Evolutionary conservation across 176 grass and related monocot genomes (phyloP).

Genomic region (Triticum urartu): DNA sequence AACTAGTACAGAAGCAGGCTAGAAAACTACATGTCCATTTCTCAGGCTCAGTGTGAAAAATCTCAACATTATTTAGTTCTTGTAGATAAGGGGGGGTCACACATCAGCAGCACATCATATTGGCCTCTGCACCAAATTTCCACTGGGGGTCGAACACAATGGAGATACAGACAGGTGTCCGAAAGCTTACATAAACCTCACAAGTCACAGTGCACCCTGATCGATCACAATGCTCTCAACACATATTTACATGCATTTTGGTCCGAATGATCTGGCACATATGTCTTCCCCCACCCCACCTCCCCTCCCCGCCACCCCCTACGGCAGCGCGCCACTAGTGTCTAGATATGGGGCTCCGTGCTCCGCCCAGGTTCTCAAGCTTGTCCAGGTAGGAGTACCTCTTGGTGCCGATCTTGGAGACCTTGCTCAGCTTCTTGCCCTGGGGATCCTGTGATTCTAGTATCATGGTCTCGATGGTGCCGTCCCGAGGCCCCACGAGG

Average conservation of each 20-base stretch:
- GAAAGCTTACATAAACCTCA: conserved; percentile 25
- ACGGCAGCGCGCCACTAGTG: conserved; percentile 26
- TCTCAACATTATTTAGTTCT: not conserved
- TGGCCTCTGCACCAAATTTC: not conserved
- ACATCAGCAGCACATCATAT: not conserved
- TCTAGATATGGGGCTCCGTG: conserved; percentile 51
- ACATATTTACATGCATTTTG: conserved; percentile 40
- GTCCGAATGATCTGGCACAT: conserved; percentile 1
- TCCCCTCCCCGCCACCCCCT: not conserved
- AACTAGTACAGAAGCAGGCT: not conserved
- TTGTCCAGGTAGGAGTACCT: conserved; percentile 50
- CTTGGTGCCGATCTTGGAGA: conserved; percentile 24
- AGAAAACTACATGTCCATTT: not conserved
- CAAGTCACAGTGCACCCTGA: not conserved
- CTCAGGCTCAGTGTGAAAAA: not conserved
- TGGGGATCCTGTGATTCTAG: not conserved
- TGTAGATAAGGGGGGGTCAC: not conserved
- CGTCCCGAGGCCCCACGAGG: conserved; percentile 17
- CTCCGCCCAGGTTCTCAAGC: conserved; percentile 46
- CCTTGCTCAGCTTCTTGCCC: conserved; percentile 33
- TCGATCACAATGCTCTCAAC: conserved; percentile 5
- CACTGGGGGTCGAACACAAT: not conserved
- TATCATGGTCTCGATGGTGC: not conserved
- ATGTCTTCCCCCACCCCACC: not conserved
- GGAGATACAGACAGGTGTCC: not conserved